phyloP scores from a whole-genome alignment of 768 basidiomycete species.

The Lentinula aciculospora region DNA sequence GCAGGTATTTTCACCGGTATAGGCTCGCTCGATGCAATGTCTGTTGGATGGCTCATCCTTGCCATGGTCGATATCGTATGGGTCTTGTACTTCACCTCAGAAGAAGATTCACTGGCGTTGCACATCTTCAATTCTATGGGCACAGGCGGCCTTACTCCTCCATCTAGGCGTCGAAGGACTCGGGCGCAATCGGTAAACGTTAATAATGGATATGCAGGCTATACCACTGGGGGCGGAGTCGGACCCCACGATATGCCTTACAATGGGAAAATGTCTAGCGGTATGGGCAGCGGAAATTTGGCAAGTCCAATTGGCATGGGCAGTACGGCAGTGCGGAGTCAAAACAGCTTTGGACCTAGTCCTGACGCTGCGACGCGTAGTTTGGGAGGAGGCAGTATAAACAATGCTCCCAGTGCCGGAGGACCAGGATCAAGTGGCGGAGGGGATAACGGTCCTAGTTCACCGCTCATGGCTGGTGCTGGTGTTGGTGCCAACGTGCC shows the following conservation, averaged over 20 bases:
- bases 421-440: slow-evolving; percentile 35
- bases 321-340: slow-evolving; percentile 32
- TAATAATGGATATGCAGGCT: slow-evolving; percentile 62
- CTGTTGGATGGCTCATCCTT: slow-evolving; percentile 92
- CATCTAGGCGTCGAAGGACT: slow-evolving; percentile 73
- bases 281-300: slow-evolving; percentile 41
- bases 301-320: slow-evolving; percentile 41
- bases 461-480: slow-evolving; percentile 65
- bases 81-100: slow-evolving; percentile 96
- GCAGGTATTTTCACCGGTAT: slow-evolving; percentile 52
- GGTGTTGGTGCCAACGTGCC: slow-evolving; percentile 60
- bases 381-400: slow-evolving; percentile 44
- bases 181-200: slow-evolving; percentile 55
- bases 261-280: slow-evolving; percentile 55
- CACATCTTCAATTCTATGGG: slow-evolving; percentile 87
- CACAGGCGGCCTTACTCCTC: slow-evolving; percentile 78
- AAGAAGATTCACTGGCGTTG: slow-evolving; percentile 84
- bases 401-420: slow-evolving; percentile 38
- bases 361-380: slow-evolving; percentile 31
- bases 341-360: slow-evolving; percentile 51
- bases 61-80: slow-evolving; percentile 90
- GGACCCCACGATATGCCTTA: slow-evolving; percentile 60
- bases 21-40: slow-evolving; percentile 70
- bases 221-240: slow-evolving; percentile 63
- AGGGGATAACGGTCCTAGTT: slow-evolving; percentile 45